Base-by-base conservation (phyloP, 75 land plant genomes). In the Cupressus sempervirens region DNA sequence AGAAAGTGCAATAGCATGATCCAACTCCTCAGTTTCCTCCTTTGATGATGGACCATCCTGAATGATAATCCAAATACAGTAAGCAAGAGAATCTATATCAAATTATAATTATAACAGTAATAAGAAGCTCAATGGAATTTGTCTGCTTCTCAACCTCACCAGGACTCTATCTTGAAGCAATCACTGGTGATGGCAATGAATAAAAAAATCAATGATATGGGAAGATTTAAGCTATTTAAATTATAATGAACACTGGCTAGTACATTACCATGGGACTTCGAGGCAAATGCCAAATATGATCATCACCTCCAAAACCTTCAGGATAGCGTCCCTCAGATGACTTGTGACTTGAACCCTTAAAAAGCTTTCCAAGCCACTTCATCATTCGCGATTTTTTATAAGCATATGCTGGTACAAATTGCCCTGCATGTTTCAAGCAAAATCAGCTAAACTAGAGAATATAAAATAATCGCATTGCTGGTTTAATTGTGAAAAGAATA, bases 1-100 rank as follows among this genome's bases (percentile, higher is more conserved):
- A 73, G 97, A 92, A 7, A 95, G 94, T 48, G 95, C 91, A 85
- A 94, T 94, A 79, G 95, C 97, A 86, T 88, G 97, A 32, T 94
- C 97, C 79, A 94, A 73, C 38, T 95, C 97, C 77, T 95, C 95
- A 87, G 91, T 87, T 32, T 91, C 93, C n/a, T 83, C 75, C 86
- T 84, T 81, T 50, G 91, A 45, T 50, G 91, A 45, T 70, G 72
- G 86, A 26, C 88, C 92, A 86, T 87, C 93, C 93, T 92, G 85
- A 18, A 76, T 41, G 41, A 41, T 4, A 76, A 20, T 76, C 41
- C 79, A 76, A 35, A 76, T 76, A 18, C 79, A 15, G 40, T 40
- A 40, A 38, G 26, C 41, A 76, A 76, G 80, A 40, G 26, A 76
- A 38, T 72, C 3, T 1, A 12, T 72, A 32, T 65, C 29, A 7